These are phyloP conservation scores for Cystobasidium ongulense DNA, from an alignment of 768 basidiomycete species.

Conservation along the genomic window DNA sequence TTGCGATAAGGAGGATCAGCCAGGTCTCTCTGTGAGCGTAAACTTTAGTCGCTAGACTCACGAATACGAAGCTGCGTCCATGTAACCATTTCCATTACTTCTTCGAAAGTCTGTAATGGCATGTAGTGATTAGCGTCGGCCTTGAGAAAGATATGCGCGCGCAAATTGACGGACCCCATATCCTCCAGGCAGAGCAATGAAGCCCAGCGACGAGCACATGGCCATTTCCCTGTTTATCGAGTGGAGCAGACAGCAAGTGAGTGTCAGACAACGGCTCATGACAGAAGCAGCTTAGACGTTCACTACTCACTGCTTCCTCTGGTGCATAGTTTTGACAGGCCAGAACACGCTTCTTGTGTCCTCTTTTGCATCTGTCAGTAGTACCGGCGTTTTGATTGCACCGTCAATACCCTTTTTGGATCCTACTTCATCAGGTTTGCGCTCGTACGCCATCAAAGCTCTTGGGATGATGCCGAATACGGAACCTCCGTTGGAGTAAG, in stretches of 20 bases:
- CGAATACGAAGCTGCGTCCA: conserved; percentile 91
- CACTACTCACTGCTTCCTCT: conserved; percentile 18
- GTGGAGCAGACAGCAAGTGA: conserved; percentile 51
- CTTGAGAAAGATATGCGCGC: neutral
- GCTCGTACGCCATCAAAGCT: conserved; percentile 27
- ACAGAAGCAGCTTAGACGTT: too few species aligned
- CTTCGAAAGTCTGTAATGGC: conserved; percentile 74
- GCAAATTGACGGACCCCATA: conserved; percentile 52
- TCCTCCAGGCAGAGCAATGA: conserved; percentile 83
- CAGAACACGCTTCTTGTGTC: conserved; percentile 21
- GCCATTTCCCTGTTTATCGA: conserved; percentile 83
- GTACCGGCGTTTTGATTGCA: neutral
- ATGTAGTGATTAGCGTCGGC: neutral
- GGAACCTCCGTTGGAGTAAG: conserved; percentile 43
- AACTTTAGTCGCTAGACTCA: neutral
- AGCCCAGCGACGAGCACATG: conserved; percentile 59
- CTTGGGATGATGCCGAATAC: conserved; percentile 48
- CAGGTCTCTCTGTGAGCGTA: neutral
- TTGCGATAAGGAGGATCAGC: conserved; percentile 3
- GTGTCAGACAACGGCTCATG: neutral
- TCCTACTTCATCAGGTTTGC: neutral
- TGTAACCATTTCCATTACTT: conserved; percentile 77
- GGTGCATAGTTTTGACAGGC: conserved; percentile 33
- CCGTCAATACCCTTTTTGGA: conserved; percentile 25
- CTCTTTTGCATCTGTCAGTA: neutral